Conservation (phyloP, 768 basidiomycete genomes). For the Trametes coccinea region DNA sequence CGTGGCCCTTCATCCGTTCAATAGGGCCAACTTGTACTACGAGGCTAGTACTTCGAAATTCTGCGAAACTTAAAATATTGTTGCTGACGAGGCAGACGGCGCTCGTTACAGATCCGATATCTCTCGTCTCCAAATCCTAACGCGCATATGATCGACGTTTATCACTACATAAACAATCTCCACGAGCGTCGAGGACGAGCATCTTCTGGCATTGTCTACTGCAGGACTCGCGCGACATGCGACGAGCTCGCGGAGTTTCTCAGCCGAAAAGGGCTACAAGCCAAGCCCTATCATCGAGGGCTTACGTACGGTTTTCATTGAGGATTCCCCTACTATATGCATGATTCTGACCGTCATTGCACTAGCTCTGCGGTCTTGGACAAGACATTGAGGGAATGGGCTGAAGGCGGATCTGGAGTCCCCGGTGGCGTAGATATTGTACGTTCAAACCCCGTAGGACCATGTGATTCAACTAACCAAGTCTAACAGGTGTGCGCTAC, state of each 20-base stretch:
- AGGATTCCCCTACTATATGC: no score
- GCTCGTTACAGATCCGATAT: conserved; percentile 56
- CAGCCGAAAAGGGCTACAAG: conserved; percentile 63
- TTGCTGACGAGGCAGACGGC: no score
- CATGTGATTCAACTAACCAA: neutral
- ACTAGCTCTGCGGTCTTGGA: conserved; percentile 44
- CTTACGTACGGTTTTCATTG: conserved; percentile 42
- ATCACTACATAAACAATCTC: conserved; percentile 63
- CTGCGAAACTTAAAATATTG: neutral
- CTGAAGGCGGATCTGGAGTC: conserved; percentile 50
- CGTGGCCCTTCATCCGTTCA: conserved; percentile 76
- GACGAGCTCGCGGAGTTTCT: conserved; percentile 66
- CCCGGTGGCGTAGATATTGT: conserved; percentile 62
- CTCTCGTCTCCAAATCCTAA: conserved; percentile 50
- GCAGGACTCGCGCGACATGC: conserved; percentile 65
- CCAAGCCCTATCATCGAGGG: conserved; percentile 76
- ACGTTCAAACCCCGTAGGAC: conserved; percentile 27
- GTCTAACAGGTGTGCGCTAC: conserved; percentile 66
- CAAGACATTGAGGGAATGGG: conserved; percentile 56
- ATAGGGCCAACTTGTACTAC: conserved; percentile 77
- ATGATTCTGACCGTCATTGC: no score
- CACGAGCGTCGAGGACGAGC: conserved; percentile 57
- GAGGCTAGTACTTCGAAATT: conserved; percentile 47
- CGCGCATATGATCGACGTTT: conserved; percentile 63
- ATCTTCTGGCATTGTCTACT: conserved; percentile 78